Evolutionary conservation across 805 yeast genomes (phyloP), one percentile per base, ranked within the genome.

Genomic region (Deakozyma indianensis): DNA sequence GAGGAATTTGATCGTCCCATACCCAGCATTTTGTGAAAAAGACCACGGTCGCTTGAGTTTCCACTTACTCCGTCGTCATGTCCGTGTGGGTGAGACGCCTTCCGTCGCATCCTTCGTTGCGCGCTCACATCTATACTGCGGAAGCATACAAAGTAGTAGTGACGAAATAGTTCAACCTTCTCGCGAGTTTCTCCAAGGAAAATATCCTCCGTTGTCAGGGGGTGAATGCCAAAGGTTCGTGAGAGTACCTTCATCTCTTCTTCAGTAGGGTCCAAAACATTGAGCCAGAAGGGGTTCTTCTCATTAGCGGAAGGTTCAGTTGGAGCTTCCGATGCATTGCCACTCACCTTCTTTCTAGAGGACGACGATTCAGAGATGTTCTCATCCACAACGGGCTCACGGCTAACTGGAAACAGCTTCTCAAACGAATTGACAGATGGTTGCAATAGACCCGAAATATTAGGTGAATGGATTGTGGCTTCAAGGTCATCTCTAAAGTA

Each of bases 141-240:
- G 63, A 92, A 92, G 67, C 97, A 87, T 24, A 92, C 83, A 53
- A 90, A 78, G 61, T 90, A 92, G 62, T 90, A 90, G 51, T 83
- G 83, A 56, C 83, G 80, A 66, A 90, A 90, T 27, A 92, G 63
- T 63, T 90, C 98, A 20, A 90, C 96, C 58, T 90, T 90, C 61
- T 90, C 98, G 52, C 97, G 75, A 0, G 95, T 83, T 59, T 90
- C 98, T 1, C 95, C 95, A 24, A 88, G 64, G 49, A 83, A 82
- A 42, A 90, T 88, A 64, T 90, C 98, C 59, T 90, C 98, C 0
- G 96, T 84, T 0, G 98, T 90, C 54, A 90, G 72, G 0, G 98
- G 98, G 62, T 90, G 98, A 47, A 90, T 85, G 1, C 94, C 95
- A 65, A 90, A 90, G 0, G 96, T 78, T 56, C 86, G 86, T 23